phyloP scores from a whole-genome alignment of 1,284 basidiomycete genomes.

The Tranzscheliella williamsii region DNA sequence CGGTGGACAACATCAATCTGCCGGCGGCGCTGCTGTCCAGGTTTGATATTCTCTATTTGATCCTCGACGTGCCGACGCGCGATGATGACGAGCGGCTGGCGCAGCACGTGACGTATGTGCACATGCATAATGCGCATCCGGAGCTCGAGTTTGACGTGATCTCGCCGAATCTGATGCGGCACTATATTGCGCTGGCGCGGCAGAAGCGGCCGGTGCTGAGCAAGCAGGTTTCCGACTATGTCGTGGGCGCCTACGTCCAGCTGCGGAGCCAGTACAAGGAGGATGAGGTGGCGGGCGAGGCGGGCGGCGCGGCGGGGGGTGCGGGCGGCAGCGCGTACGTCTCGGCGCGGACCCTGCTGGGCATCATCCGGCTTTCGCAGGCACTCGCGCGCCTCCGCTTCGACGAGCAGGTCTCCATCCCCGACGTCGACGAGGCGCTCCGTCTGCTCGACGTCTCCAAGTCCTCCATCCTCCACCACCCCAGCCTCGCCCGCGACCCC shows the following conservation, averaged over 20 bases:
- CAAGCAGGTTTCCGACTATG: slow-evolving; percentile 82
- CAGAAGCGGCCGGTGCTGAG: slow-evolving; percentile 85
- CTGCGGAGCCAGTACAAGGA: slow-evolving; percentile 90
- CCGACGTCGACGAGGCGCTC: slow-evolving; percentile 94
- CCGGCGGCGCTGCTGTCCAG: slow-evolving; percentile 93
- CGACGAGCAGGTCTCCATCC: slow-evolving; percentile 75
- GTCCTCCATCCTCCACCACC: slow-evolving; percentile 68
- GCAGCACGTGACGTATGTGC: slow-evolving; percentile 95
- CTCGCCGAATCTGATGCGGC: slow-evolving; percentile 84
- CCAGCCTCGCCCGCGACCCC: slow-evolving; percentile 12
- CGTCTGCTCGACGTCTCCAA: slow-evolving; percentile 96
- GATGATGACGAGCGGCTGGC: slow-evolving; percentile 96
- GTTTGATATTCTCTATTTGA: slow-evolving; percentile 95
- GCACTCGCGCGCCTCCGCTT: slow-evolving; percentile 89
- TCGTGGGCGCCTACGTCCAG: slow-evolving; percentile 93
- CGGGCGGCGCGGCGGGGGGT: not conserved
- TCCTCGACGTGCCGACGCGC: slow-evolving; percentile 89
- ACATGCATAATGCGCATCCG: slow-evolving; percentile 92
- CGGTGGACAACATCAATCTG: slow-evolving; percentile 98
- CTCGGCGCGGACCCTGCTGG: slow-evolving; percentile 93
- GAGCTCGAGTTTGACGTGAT: slow-evolving; percentile 72
- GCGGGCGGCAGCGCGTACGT: slow-evolving; percentile 70
- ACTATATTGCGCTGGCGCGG: slow-evolving; percentile 94
- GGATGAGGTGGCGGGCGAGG: slow-evolving; percentile 81
- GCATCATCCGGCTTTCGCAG: slow-evolving; percentile 89